phyloP scores from a whole-genome alignment of 164 flowering plant genomes.

The Hamamelis virginiana region DNA sequence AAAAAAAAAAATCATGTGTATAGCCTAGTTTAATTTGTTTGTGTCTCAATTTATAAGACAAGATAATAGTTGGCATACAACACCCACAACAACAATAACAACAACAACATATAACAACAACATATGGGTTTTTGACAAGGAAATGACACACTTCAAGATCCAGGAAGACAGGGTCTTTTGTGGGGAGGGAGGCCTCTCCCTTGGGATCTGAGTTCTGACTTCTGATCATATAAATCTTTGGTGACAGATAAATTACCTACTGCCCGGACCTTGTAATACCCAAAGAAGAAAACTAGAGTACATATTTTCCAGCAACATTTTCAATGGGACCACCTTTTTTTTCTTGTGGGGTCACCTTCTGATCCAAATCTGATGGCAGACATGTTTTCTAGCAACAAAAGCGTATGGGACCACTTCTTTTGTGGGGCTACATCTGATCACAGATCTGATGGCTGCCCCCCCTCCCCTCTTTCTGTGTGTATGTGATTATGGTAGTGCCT shows the following conservation, averaged over 20 bases:
- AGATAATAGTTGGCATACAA: no score
- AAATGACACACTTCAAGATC: not conserved
- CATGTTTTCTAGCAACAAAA: not conserved
- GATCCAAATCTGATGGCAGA: no score
- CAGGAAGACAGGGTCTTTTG: not conserved
- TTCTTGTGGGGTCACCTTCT: no score
- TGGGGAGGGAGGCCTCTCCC: not conserved
- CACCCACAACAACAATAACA: no score
- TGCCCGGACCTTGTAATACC: conserved; percentile 7
- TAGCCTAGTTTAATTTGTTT: no score
- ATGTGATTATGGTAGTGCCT: not conserved
- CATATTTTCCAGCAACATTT: not conserved
- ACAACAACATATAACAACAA: no score
- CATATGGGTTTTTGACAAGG: no score
- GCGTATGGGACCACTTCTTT: conserved; percentile 12
- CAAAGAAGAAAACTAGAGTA: conserved; percentile 10
- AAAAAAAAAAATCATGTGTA: no score
- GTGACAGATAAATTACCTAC: not conserved
- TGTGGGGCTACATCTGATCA: conserved; percentile 11
- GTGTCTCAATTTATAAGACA: no score
- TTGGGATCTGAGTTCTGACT: conserved; percentile 14
- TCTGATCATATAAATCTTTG: conserved; percentile 6
- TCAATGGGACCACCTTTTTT: no score
- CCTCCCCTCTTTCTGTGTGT: not conserved
- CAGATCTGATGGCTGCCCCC: not conserved